A percentile compares a stretch with the other conserved stretches of the same genome.
phyloP scores from a whole-genome alignment of 176 grass and related monocot species.

The Carex kokanica region DNA sequence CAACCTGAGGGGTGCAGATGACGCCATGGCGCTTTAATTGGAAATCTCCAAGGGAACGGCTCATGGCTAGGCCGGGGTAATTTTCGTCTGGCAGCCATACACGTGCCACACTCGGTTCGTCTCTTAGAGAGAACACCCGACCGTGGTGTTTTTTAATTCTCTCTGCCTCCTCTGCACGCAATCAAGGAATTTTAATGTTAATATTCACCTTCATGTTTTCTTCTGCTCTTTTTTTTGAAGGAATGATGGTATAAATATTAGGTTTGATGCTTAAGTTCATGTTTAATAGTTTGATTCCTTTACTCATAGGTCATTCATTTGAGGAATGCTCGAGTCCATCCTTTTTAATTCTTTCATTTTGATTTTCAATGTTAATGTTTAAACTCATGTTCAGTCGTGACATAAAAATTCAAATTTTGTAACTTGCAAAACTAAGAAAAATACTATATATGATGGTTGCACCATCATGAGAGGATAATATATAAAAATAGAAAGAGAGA shows the following conservation, averaged over 20 bases:
- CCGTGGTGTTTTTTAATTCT: constrained; percentile 66
- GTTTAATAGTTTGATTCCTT: neutral
- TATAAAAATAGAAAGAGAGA: neutral
- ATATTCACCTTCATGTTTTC: neutral
- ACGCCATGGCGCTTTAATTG: constrained; percentile 70
- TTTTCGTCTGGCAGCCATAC: constrained; percentile 80
- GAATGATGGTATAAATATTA: neutral
- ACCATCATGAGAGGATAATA: neutral
- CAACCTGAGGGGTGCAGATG: constrained; percentile 59
- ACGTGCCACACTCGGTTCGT: constrained; percentile 53
- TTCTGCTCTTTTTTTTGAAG: neutral
- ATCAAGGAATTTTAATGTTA: neutral
- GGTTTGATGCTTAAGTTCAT: neutral
- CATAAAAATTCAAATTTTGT: neutral
- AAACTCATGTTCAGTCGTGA: neutral
- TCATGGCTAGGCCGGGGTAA: constrained; percentile 72
- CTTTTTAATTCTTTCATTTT: neutral
- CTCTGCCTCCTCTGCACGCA: constrained; percentile 62
- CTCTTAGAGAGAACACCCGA: constrained; percentile 61
- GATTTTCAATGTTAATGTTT: neutral
- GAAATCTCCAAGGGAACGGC: constrained; percentile 70
- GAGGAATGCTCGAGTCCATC: neutral
- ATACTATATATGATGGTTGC: neutral
- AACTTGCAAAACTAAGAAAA: neutral
- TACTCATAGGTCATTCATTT: neutral